A percentile compares a stretch with the other conserved stretches of the same genome.
Evolutionary conservation across 2,329 filamentous ascomycete species (phyloP).

Genomic region (Exophiala spinifera): DNA sequence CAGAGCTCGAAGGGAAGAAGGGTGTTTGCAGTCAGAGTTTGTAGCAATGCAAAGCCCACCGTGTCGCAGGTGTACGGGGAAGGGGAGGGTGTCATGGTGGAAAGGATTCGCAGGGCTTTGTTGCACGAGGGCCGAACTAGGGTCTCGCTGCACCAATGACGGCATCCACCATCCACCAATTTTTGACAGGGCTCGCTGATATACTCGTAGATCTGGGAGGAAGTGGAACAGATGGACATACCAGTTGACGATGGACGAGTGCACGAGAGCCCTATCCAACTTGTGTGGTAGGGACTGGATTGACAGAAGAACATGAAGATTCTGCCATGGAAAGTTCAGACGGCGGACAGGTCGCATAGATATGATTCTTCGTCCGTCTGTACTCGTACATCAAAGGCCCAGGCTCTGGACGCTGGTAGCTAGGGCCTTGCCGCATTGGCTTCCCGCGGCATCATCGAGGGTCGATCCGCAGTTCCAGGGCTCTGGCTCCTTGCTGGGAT

Average conservation of each 20-base stretch:
- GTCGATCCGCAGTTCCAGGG: slow-evolving; percentile 12
- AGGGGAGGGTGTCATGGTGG: neutral
- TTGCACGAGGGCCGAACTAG: neutral
- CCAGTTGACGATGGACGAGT: neutral
- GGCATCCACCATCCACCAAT: neutral
- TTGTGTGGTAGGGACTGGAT: neutral
- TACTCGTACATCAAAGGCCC: slow-evolving; percentile 13
- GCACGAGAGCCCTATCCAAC: neutral
- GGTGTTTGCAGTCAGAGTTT: neutral
- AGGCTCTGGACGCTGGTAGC: slow-evolving; percentile 6
- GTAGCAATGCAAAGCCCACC: neutral
- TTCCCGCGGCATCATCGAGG: slow-evolving; percentile 4
- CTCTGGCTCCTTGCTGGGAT: slow-evolving; percentile 2
- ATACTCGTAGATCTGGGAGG: neutral
- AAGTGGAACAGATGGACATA: too few species aligned
- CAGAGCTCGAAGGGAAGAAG: neutral
- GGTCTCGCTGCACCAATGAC: neutral
- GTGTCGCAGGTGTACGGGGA: neutral
- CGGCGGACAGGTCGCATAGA: slow-evolving; percentile 16
- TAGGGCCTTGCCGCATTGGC: too few species aligned
- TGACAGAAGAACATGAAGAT: neutral
- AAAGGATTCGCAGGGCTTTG: neutral
- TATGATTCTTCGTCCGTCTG: slow-evolving; percentile 1
- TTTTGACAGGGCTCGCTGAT: neutral
- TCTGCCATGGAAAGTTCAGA: slow-evolving; percentile 8